phyloP scores from a whole-genome alignment of 2,329 filamentous ascomycete genomes.

The Boeremia exigua region DNA sequence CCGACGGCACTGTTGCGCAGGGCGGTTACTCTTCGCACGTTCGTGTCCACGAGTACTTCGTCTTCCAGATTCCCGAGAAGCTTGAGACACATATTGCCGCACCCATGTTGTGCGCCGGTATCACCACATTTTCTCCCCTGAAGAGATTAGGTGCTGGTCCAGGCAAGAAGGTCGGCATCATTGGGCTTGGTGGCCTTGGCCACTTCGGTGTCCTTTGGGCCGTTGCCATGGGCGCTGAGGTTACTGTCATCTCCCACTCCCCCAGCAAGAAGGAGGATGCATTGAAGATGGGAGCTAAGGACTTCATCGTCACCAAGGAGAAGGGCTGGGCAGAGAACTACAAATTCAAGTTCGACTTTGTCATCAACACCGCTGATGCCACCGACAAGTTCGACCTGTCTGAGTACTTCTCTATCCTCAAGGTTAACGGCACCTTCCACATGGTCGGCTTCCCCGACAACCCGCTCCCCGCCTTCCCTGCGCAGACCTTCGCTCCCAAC shows the following conservation, averaged over 20 bases:
- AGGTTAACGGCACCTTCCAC: constrained; percentile 82
- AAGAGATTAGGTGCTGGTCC: constrained; percentile 76
- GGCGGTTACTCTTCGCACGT: constrained; percentile 73
- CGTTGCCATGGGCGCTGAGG: constrained; percentile 64
- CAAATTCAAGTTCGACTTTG: constrained; percentile 72
- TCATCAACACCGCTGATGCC: constrained; percentile 75
- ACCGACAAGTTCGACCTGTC: constrained; percentile 71
- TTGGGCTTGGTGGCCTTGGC: constrained; percentile 66
- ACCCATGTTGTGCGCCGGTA: constrained; percentile 83
- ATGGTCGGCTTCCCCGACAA: constrained; percentile 81
- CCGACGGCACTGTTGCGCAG: constrained; percentile 67
- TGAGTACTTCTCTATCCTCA: constrained; percentile 78
- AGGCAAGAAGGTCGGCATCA: constrained; percentile 78
- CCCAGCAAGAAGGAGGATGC: constrained; percentile 66
- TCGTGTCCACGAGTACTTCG: constrained; percentile 77
- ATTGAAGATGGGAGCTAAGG: constrained; percentile 64
- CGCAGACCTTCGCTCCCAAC: constrained; percentile 77
- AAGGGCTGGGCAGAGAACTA: constrained; percentile 64
- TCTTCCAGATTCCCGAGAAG: constrained; percentile 76
- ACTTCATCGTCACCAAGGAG: constrained; percentile 64
- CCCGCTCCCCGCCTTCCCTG: constrained; percentile 71
- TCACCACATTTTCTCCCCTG: constrained; percentile 80
- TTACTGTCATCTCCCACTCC: constrained; percentile 66
- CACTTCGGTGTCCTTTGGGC: constrained; percentile 59
- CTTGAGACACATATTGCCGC: constrained; percentile 68